Evolutionary conservation across 1,284 basidiomycete species (phyloP), one percentile per base, ranked within the genome.

Genomic region (Calocybe gambosa): DNA sequence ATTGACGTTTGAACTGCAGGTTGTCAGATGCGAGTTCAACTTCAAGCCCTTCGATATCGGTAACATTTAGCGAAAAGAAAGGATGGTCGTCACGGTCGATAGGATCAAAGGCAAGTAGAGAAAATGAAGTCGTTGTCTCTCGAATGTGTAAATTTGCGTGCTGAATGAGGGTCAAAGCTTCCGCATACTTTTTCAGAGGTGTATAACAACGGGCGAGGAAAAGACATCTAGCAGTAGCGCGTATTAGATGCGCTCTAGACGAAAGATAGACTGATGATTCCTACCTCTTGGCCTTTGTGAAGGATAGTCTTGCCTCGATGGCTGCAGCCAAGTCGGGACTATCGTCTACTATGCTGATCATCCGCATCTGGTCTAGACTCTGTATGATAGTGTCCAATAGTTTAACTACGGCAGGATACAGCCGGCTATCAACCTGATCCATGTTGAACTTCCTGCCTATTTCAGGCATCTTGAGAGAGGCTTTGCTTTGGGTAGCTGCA

Each of bases 361-460:
- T 78, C 16, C 89, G 76, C 77, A 93, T 86, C 62, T 91, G 89
- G 43, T 78, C 78, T 36, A 94, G 70, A 57, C 83, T 86, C 65
- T 94, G 91, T 9, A 94, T 64, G 23, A 92, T 77, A 1, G 87
- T 84, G 63, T 94, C 91, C 41, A 92, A 78, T 1, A 94, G 71
- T 65, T 94, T 95, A 62, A 95, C 84, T 4, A 93, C 71, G 0
- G 88, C 90, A 9, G 90, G 89, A 57, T 84, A 86, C 5, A 89
- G 66, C 37, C 88, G 73, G 45, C 72, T 66, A 57, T 86, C 85
- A 43, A 87, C 73, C 54, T 75, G 62, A 55, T 74, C 71, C 53
- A 66, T 69, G 55, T 67, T 76, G 51, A 58, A 61, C 55, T 67
- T 78, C 55, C 58, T 59, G 31, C 43, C 42, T 21, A 35, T 43